Base-by-base conservation (phyloP, 139 green algal species). In the Chlamydomonas sp. region DNA sequence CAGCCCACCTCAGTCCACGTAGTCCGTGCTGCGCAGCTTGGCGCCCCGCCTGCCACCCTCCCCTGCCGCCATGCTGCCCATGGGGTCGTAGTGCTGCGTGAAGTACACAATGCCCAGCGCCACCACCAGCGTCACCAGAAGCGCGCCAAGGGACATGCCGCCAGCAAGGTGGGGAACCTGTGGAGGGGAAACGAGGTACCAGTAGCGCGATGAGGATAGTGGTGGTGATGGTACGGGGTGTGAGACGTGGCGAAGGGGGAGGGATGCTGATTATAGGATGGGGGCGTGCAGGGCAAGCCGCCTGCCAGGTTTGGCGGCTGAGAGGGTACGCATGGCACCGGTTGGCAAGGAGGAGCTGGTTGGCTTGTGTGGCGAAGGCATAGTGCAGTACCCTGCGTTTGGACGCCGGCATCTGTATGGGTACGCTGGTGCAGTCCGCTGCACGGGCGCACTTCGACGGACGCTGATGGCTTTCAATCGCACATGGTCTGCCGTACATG, bases 61-160 rank as follows among this genome's bases (percentile, higher is more conserved):
- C 49, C 6, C 73, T 15, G 4, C 83, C 61, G 63, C 82, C 74
- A 66, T 18, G 2, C 31, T 63, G 17, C 83, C 87, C 82, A 86
- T 59, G 1, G 49, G 64, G 58, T 89, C 84, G 64, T 78, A 82
- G 63, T 95, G 90, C 89, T 98, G 96, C 18, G 92, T 95, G 63
- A 97, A 88, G 78, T 95, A 99, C 14, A 99, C 91, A 3, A 95
- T 89, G 0, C 87, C 94, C 93, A 99, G 96, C 72, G 95, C 95
- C 6, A 99, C 89, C 16, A 99, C 94, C 49, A 99, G 90, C 59
- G 89, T 95, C 5, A 92, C 93, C 79, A 99, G 85, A 79, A 99
- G 92, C 66, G 94, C 93, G 0, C 83, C 90, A 80, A 99, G 97
- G 2, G 95, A 94, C 79, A 97, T 66, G 15, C 94, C 97, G 16